Evolutionary conservation across 129 eudicot species (phyloP).

Genomic region (Pulicaria dysenterica): DNA sequence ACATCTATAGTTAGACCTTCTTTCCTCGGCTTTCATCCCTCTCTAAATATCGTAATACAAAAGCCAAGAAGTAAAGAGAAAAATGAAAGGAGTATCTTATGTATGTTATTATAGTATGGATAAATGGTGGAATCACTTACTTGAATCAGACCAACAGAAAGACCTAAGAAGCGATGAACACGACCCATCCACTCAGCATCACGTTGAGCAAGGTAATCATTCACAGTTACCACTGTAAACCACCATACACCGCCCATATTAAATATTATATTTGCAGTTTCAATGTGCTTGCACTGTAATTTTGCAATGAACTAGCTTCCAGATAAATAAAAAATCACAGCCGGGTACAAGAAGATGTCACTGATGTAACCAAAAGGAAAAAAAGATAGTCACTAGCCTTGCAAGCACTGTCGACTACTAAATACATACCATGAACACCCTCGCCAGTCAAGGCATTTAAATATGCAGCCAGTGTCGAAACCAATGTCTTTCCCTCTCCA

Average conservation of each 20-base stretch:
- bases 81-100: not conserved
- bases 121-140: conserved; percentile 40
- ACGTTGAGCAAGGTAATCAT: conserved; percentile 97
- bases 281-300: conserved; percentile 9
- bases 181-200: conserved; percentile 99
- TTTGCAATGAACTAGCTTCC: conserved; percentile 15
- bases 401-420: not conserved
- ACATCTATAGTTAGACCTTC: conserved; percentile 76
- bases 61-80: conserved; percentile 1
- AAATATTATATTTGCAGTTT: conserved; percentile 8
- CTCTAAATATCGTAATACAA: conserved; percentile 46
- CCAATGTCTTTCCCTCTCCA: conserved; percentile 97
- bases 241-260: not conserved
- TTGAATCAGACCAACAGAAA: conserved; percentile 96
- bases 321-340: not conserved
- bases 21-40: conserved; percentile 78
- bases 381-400: not conserved
- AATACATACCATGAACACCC: conserved; percentile 90
- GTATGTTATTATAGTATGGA: conserved; percentile 9
- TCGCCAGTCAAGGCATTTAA: conserved; percentile 93
- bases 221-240: conserved; percentile 87
- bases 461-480: conserved; percentile 96
- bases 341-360: conserved; percentile 2
- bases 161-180: conserved; percentile 95
- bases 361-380: no score